Conservation (phyloP, 2,329 filamentous ascomycete species). For the Daldinia sp. region DNA sequence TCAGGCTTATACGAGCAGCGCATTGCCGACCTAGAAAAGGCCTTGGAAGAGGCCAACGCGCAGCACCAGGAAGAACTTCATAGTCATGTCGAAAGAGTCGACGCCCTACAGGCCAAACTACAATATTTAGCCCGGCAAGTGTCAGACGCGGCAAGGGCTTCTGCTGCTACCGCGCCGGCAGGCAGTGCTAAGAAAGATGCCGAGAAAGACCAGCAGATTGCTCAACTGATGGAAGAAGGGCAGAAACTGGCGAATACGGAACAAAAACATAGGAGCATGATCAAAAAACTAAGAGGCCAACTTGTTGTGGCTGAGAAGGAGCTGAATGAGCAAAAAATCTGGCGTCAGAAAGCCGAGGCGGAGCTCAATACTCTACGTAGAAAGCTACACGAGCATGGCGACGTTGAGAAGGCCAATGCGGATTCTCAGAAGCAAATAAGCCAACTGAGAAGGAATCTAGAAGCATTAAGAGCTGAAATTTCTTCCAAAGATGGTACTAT, state of each 20-base stretch:
- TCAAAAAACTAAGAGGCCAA: conserved; percentile 80
- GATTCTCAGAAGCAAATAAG: conserved; percentile 46
- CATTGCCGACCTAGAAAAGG: conserved; percentile 50
- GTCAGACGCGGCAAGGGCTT: conserved; percentile 75
- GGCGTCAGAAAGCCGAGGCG: conserved; percentile 64
- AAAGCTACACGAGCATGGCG: conserved; percentile 59
- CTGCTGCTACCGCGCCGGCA: conserved; percentile 66
- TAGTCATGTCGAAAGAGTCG: conserved; percentile 85
- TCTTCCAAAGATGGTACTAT: conserved; percentile 71
- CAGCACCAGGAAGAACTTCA: conserved; percentile 84
- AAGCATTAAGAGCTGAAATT: conserved; percentile 68
- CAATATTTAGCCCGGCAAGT: conserved; percentile 86
- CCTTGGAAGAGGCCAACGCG: conserved; percentile 51
- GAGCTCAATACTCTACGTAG: conserved; percentile 59
- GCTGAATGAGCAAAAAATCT: conserved; percentile 65
- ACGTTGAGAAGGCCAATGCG: conserved; percentile 64
- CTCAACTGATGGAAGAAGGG: conserved; percentile 89
- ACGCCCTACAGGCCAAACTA: conserved; percentile 89
- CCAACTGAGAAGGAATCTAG: conserved; percentile 54
- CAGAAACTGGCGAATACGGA: conserved; percentile 87
- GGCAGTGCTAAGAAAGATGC: conserved; percentile 79
- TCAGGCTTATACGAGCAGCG: conserved; percentile 52
- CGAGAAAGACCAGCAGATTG: conserved; percentile 91
- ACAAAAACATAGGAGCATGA: conserved; percentile 80
- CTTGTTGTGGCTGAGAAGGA: conserved; percentile 72